phyloP scores from a whole-genome alignment of 2,329 filamentous ascomycete genomes.

The Coniochaeta sp. region DNA sequence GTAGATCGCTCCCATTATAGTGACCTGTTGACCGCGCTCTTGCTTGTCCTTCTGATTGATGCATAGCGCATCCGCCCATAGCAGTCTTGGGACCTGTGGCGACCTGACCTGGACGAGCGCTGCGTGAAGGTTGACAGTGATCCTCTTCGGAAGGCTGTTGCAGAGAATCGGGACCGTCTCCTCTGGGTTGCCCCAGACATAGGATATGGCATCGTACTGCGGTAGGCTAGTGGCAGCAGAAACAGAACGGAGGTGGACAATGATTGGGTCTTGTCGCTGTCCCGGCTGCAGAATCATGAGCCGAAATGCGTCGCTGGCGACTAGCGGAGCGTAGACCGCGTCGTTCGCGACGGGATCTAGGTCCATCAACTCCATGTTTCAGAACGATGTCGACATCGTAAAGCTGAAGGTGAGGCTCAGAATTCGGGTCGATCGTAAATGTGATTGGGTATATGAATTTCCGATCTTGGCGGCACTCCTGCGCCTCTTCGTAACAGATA shows the following conservation, averaged over 20 bases:
- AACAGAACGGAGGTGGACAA: not conserved
- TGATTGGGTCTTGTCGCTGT: not conserved
- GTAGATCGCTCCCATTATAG: not conserved
- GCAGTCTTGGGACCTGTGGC: not conserved
- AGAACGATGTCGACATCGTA: too few species aligned
- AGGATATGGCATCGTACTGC: not conserved
- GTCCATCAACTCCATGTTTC: not conserved
- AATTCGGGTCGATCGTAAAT: too few species aligned
- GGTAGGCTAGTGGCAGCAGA: not conserved
- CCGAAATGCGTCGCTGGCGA: not conserved
- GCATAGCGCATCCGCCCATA: conserved; percentile 1
- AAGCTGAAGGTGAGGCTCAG: too few species aligned
- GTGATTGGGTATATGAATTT: not conserved
- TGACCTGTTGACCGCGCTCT: not conserved
- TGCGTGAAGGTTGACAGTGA: not conserved
- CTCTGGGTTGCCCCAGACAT: not conserved
- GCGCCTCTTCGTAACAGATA: not conserved
- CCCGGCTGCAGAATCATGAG: not conserved
- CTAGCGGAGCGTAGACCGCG: not conserved
- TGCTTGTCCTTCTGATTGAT: conserved; percentile 1
- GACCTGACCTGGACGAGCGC: not conserved
- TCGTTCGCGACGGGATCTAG: not conserved
- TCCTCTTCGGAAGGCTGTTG: not conserved
- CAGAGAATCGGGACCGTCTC: not conserved
- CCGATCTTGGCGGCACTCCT: not conserved